A percentile compares a stretch with the other conserved stretches of the same genome.
These are phyloP conservation scores for Cronartium quercuum DNA, from an alignment of 1,284 basidiomycete genomes.

Conservation along the genomic window DNA sequence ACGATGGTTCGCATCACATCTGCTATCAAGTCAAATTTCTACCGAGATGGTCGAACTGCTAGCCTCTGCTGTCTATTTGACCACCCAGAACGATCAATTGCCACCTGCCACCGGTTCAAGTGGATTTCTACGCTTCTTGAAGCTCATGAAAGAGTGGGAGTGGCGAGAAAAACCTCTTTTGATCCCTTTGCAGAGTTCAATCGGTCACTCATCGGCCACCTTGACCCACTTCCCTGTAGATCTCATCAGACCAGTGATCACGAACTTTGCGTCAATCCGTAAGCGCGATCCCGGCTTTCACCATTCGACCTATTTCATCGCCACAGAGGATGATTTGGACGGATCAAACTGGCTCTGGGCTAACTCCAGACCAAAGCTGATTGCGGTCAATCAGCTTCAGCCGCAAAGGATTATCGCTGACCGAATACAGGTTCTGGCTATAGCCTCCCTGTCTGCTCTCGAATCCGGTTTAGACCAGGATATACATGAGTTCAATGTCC, in stretches of 20 bases:
- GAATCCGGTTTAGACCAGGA: slow-evolving; percentile 9
- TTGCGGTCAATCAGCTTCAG: background rate
- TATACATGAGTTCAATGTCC: background rate
- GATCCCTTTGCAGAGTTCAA: slow-evolving; percentile 52
- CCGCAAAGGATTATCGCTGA: slow-evolving; percentile 18
- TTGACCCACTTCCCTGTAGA: slow-evolving; percentile 50
- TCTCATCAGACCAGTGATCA: slow-evolving; percentile 59
- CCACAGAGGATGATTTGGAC: slow-evolving; percentile 69
- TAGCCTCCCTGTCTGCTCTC: slow-evolving; percentile 8
- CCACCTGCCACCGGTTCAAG: slow-evolving; percentile 54
- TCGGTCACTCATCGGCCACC: slow-evolving; percentile 47
- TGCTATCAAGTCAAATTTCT: slow-evolving; percentile 62
- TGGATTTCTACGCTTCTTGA: slow-evolving; percentile 72
- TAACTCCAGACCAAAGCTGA: slow-evolving; percentile 52
- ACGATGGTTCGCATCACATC: slow-evolving; percentile 83
- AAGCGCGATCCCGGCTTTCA: slow-evolving; percentile 51
- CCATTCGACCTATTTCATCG: slow-evolving; percentile 68
- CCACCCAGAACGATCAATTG: slow-evolving; percentile 43
- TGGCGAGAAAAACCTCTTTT: slow-evolving; percentile 58
- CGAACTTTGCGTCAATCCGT: slow-evolving; percentile 51
- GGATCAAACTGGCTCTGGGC: slow-evolving; percentile 69
- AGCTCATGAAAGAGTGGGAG: slow-evolving; percentile 70
- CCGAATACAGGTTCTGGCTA: slow-evolving; percentile 25
- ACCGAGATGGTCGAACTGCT: slow-evolving; percentile 79
- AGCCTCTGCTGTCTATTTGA: slow-evolving; percentile 60